Percentiles rank a stretch among this genome's conserved stretches.
These are phyloP conservation scores for Podospora fimiseda DNA, from an alignment of 495 filamentous ascomycete species.

Conservation along the genomic window DNA sequence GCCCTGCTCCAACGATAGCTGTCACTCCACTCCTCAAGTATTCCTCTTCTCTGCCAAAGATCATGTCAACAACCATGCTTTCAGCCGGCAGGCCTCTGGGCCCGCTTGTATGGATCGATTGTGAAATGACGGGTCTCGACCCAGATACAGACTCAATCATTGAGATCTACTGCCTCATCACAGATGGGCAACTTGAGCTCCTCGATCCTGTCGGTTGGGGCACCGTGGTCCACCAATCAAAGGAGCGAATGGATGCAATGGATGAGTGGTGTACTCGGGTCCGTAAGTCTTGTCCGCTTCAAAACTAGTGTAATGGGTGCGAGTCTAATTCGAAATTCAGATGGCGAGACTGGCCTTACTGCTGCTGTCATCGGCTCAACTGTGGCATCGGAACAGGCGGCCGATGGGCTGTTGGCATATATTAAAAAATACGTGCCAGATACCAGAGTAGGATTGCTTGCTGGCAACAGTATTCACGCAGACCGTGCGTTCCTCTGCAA, in stretches of 20 bases:
- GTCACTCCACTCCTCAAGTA: no score
- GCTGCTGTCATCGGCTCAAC: slow-evolving; percentile 66
- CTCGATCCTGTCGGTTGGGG: slow-evolving; percentile 76
- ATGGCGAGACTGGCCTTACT: slow-evolving; percentile 71
- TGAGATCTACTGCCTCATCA: slow-evolving; percentile 91
- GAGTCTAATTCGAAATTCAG: slow-evolving; percentile 14
- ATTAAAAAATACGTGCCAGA: slow-evolving; percentile 63
- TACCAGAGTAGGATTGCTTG: slow-evolving; percentile 60
- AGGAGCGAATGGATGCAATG: slow-evolving; percentile 70
- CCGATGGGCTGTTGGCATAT: slow-evolving; percentile 67
- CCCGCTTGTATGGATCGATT: slow-evolving; percentile 82
- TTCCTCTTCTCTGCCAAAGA: no score
- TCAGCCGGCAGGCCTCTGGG: slow-evolving; percentile 18
- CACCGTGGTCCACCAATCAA: slow-evolving; percentile 67
- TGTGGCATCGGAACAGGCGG: slow-evolving; percentile 65
- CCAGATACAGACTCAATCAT: slow-evolving; percentile 74
- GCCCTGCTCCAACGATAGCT: no score
- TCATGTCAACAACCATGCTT: no score
- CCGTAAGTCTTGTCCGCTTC: slow-evolving; percentile 10
- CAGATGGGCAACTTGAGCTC: slow-evolving; percentile 67
- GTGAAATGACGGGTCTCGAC: slow-evolving; percentile 96
- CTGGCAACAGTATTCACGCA: slow-evolving; percentile 87
- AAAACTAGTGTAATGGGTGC: background rate
- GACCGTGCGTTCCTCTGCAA: slow-evolving; percentile 77
- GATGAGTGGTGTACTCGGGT: slow-evolving; percentile 51